Evolutionary conservation across 805 yeast genomes (phyloP).

Genomic region (Pichia ethanolica): DNA sequence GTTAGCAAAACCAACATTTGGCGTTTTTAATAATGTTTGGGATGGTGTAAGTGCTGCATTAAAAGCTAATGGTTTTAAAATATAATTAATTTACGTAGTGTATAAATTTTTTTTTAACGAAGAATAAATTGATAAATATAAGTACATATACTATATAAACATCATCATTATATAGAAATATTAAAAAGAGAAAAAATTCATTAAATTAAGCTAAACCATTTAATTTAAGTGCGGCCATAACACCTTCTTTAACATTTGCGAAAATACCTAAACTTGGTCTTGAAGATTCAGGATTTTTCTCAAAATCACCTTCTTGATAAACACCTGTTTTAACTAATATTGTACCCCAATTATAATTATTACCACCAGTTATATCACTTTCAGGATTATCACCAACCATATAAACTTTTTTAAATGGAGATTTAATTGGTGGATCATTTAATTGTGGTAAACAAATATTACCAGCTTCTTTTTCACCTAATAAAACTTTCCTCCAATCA

Average conservation of each 20-base stretch:
- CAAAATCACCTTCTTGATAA: conserved; percentile 53
- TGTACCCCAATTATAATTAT: conserved; percentile 81
- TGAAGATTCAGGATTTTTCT: conserved; percentile 23
- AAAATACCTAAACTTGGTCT: conserved; percentile 44
- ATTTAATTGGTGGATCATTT: conserved; percentile 30
- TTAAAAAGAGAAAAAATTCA: not conserved
- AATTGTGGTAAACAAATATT: conserved; percentile 35
- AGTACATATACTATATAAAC: too few relatives aligned
- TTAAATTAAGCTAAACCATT: conserved; percentile 12
- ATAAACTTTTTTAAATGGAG: conserved; percentile 57
- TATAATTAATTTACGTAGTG: not conserved
- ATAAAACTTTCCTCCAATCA: conserved; percentile 38
- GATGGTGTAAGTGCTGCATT: conserved; percentile 32
- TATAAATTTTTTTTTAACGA: not conserved
- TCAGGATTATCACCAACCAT: conserved; percentile 99
- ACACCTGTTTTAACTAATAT: conserved; percentile 86
- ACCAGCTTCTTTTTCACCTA: conserved; percentile 13
- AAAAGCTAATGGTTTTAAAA: conserved; percentile 7
- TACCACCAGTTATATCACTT: conserved; percentile 87
- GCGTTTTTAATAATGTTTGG: conserved; percentile 41
- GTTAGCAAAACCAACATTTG: conserved; percentile 39
- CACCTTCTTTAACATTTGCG: conserved; percentile 42
- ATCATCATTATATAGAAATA: too few relatives aligned
- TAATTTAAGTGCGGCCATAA: conserved; percentile 21
- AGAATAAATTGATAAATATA: not conserved